phyloP scores from a whole-genome alignment of 1,284 basidiomycete species.

The Quambalaria eucalypti region DNA sequence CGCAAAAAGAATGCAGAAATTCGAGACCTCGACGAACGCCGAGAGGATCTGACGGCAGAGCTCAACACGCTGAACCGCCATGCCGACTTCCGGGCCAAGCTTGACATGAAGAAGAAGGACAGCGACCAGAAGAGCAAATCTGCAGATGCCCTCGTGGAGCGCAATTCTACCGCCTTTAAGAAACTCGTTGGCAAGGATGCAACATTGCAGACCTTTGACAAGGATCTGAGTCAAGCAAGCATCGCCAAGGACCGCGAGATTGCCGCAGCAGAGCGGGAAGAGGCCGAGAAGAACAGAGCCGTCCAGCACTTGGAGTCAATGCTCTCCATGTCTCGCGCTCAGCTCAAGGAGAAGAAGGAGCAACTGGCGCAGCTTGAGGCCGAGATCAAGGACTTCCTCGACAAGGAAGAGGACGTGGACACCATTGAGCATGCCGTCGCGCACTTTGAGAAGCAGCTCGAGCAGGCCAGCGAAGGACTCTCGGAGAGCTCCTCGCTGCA shows the following conservation, averaged over 20 bases:
- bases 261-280: slow-evolving; percentile 13
- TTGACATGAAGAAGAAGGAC: slow-evolving; percentile 68
- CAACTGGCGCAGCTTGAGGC: slow-evolving; percentile 10
- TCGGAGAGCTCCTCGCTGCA: slow-evolving; percentile 41
- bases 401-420: slow-evolving; percentile 38
- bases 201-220: slow-evolving; percentile 61
- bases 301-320: slow-evolving; percentile 31
- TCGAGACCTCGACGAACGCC: slow-evolving; percentile 60
- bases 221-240: slow-evolving; percentile 57
- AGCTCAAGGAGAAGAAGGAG: slow-evolving; percentile 57
- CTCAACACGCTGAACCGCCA: slow-evolving; percentile 67
- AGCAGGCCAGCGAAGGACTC: slow-evolving; percentile 30
- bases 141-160: slow-evolving; percentile 14
- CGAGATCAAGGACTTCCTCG: background rate
- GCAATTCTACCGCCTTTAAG: slow-evolving; percentile 58
- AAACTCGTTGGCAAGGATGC: slow-evolving; percentile 59
- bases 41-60: slow-evolving; percentile 66
- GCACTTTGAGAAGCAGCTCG: slow-evolving; percentile 55
- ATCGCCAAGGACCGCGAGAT: slow-evolving; percentile 22
- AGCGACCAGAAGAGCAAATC: slow-evolving; percentile 10
- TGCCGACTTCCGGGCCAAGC: slow-evolving; percentile 69
- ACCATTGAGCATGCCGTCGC: slow-evolving; percentile 57
- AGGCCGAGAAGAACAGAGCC: slow-evolving; percentile 15
- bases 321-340: slow-evolving; percentile 37
- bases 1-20: slow-evolving; percentile 56